Conservation (phyloP, 1,139 yeast genomes). For the Blastobotrys elegans region DNA sequence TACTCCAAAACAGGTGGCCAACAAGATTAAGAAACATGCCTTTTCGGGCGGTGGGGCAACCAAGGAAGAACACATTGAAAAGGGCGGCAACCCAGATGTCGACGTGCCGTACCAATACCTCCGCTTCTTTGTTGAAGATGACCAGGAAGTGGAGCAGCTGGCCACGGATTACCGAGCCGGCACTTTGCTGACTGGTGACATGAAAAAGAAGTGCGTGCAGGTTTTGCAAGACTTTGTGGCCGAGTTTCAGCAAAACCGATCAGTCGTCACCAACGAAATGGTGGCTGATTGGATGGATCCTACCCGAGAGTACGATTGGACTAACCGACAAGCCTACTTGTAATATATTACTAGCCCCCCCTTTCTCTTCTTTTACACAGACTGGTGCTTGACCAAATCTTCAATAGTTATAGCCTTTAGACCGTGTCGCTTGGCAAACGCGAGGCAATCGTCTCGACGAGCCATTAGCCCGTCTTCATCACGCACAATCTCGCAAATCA, state of each 20-base stretch:
- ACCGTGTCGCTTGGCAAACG: conserved; percentile 57
- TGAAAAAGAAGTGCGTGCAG: conserved; percentile 83
- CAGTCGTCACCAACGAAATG: conserved; percentile 58
- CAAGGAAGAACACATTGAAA: conserved; percentile 80
- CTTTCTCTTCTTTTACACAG: conserved; percentile 1
- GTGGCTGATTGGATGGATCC: conserved; percentile 76
- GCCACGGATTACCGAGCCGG: conserved; percentile 72
- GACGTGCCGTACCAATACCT: conserved; percentile 95
- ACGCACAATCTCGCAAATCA: conserved; percentile 88
- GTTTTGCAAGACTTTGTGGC: conserved; percentile 73
- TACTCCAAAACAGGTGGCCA: conserved; percentile 84
- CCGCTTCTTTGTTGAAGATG: conserved; percentile 85
- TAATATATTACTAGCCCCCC: conserved; percentile 51
- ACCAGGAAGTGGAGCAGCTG: conserved; percentile 61
- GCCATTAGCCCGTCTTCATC: conserved; percentile 96
- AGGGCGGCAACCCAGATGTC: conserved; percentile 92
- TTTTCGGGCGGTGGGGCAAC: conserved; percentile 92
- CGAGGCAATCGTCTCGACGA: conserved; percentile 80
- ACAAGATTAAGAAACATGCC: conserved; percentile 93
- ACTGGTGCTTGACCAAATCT: conserved; percentile 48
- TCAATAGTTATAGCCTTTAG: conserved; percentile 79
- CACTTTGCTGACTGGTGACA: conserved; percentile 83
- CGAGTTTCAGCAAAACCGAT: conserved; percentile 76
- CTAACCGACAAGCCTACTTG: conserved; percentile 52
- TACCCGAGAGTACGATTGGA: conserved; percentile 67